Evolutionary conservation across 208 protist genomes (phyloP), one percentile per base, ranked within the genome.

Genomic region (Acanthamoeba sp.): DNA sequence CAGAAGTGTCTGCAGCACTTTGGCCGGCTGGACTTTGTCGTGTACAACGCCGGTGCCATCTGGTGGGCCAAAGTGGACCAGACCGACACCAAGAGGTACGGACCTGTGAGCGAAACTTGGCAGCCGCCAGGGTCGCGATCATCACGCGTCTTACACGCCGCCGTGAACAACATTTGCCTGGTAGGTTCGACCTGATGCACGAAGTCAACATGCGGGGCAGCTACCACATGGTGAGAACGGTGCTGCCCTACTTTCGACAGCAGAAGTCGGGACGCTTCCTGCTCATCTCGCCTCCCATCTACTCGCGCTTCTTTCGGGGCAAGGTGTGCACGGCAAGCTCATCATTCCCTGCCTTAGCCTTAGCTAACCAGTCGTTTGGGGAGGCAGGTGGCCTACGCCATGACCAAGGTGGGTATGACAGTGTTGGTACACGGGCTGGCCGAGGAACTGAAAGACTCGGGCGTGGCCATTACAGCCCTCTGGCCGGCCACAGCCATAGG

Each of bases 381-480:
- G n/a, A 10, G 22, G 5, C 32, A 92, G 64, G 62, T 76, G 2
- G 87, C 59, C 34, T 92, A 92, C 38, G 45, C 38, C 16, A 92
- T 92, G 38, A 92, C 24, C 87, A 92, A 92, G 87, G 45, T 76
- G 29, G 87, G 34, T 4, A 92, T 92, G 87, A 92, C 87, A 36
- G 38, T 92, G 0, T 16, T 92, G n/a, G 62, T 52, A 0, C 62
- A 92, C 62, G 87, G 87, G 12, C 87, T 92, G 18, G 87, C 57
- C 1, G 87, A 92, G 34, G 87, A 92, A 34, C 18, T 92, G 59
- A 18, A 55, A 18, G 87, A 34, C 24, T 34, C 14, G 1, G 62
- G 62, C 87, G 62, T 92, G n/a, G 59, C 34, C 59, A 52, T 69
- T 36, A 92, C 45, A 57, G 62, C 59, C 1, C 87, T 92, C 24